These are phyloP conservation scores for Auriscalpium vulgare DNA, from an alignment of 768 basidiomycete species.

Conservation along the genomic window DNA sequence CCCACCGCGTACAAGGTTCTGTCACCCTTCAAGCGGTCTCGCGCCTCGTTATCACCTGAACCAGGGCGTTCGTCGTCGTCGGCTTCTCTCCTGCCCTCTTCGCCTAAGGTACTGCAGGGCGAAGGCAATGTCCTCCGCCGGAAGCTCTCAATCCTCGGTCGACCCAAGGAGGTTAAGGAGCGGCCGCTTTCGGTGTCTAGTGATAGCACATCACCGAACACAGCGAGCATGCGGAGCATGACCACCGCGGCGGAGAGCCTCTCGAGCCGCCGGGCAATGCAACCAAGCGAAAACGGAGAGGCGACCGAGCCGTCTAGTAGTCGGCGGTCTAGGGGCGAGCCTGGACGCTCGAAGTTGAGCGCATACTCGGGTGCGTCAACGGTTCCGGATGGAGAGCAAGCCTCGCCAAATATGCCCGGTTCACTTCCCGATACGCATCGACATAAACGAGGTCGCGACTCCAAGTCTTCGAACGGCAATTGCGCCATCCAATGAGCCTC, in stretches of 20 bases:
- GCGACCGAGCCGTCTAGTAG: background rate
- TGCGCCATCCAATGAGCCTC: constrained; percentile 7
- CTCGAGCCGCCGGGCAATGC: constrained; percentile 30
- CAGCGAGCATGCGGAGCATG: constrained; percentile 48
- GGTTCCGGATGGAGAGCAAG: background rate
- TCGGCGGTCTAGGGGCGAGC: background rate
- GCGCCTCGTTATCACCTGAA: constrained; percentile 5
- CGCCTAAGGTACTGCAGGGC: background rate
- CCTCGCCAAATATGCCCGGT: background rate
- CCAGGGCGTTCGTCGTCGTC: constrained; percentile 13
- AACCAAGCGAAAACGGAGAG: background rate
- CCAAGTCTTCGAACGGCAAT: background rate
- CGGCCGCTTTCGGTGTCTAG: constrained; percentile 53
- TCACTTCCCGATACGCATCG: background rate
- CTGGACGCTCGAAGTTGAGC: background rate
- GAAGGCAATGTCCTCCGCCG: constrained; percentile 15
- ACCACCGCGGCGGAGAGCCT: constrained; percentile 41
- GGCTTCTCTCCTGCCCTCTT: constrained; percentile 2
- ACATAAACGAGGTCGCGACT: constrained; percentile 5
- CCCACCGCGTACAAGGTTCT: constrained; percentile 20
- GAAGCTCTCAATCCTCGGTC: constrained; percentile 29
- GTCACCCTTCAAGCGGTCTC: constrained; percentile 16
- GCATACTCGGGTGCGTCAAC: constrained; percentile 1
- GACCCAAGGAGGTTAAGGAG: constrained; percentile 30
- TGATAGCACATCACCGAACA: constrained; percentile 44